Conservation (phyloP, 2,329 filamentous ascomycete genomes). For the Sarocladium brachiariae region DNA sequence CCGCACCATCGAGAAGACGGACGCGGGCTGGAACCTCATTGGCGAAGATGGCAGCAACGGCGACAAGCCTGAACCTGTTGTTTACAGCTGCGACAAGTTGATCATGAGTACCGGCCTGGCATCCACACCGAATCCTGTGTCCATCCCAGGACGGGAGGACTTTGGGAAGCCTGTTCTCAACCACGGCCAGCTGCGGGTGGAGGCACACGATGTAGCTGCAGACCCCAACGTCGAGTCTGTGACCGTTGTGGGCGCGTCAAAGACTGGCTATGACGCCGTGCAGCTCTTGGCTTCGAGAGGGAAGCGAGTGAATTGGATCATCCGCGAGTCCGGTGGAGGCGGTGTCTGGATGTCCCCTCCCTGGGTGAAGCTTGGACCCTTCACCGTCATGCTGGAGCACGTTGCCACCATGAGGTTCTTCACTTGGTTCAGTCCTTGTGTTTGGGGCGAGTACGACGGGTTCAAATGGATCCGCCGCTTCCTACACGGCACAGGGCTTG, state of each 20-base stretch:
- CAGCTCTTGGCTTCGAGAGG: conserved; percentile 45
- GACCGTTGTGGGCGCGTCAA: conserved; percentile 48
- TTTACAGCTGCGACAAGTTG: conserved; percentile 29
- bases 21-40: conserved; percentile 15
- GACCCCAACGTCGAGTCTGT: conserved; percentile 21
- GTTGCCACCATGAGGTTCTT: conserved; percentile 45
- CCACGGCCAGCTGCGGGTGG: conserved; percentile 15
- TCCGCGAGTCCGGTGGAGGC: conserved; percentile 42
- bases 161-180: conserved; percentile 37
- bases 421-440: conserved; percentile 59
- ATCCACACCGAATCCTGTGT: conserved; percentile 34
- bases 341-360: conserved; percentile 48
- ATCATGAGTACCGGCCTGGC: conserved; percentile 44
- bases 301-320: conserved; percentile 42
- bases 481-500: conserved; percentile 43
- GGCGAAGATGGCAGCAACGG: not conserved
- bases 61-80: conserved; percentile 10
- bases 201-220: conserved; percentile 3
- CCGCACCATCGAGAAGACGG: conserved; percentile 25
- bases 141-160: conserved; percentile 26
- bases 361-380: conserved; percentile 47
- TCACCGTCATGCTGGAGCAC: conserved; percentile 55
- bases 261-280: conserved; percentile 52
- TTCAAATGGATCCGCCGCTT: conserved; percentile 39
- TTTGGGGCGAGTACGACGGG: conserved; percentile 53